phyloP scores from a whole-genome alignment of 331 rosid species.

The Erythrophleum ivorense region DNA sequence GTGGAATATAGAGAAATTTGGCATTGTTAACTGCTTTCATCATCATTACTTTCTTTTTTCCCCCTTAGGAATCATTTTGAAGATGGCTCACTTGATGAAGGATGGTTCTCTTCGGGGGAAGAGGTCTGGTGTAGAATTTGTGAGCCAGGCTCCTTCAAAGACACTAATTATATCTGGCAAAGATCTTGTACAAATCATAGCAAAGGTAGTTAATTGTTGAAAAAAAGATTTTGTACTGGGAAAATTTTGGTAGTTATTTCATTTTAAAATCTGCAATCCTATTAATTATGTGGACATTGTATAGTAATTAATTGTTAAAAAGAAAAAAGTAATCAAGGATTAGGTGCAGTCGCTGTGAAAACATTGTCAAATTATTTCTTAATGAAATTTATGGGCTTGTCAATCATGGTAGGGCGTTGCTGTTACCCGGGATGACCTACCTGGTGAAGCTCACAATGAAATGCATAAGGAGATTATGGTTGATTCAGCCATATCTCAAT shows the following conservation, averaged over 20 bases:
- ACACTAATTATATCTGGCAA: conserved; percentile 67
- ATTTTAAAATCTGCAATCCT: conserved; percentile 27
- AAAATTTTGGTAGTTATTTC: conserved; percentile 16
- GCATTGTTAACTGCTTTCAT: conserved; percentile 22
- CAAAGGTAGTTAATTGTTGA: conserved; percentile 62
- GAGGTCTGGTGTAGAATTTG: conserved; percentile 63
- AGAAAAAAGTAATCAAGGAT: conserved; percentile 1
- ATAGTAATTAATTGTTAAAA: conserved; percentile 1
- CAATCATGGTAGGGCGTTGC: conserved; percentile 68
- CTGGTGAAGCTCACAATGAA: conserved; percentile 60
- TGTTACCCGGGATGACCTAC: conserved; percentile 60
- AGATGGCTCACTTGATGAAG: conserved; percentile 86
- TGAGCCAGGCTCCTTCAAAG: conserved; percentile 77
- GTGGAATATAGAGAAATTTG: conserved; percentile 8
- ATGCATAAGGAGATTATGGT: conserved; percentile 76
- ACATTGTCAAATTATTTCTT: conserved; percentile 38
- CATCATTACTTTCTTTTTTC: conserved; percentile 35
- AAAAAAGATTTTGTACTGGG: not conserved
- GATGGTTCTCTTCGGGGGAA: conserved; percentile 71
- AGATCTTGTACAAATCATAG: conserved; percentile 87
- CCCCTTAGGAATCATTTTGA: conserved; percentile 73
- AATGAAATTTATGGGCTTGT: conserved; percentile 32
- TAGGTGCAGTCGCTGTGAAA: conserved; percentile 33
- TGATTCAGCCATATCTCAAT: conserved; percentile 83
- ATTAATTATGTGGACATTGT: conserved; percentile 23